Evolutionary conservation across 2,329 filamentous ascomycete genomes (phyloP), one percentile per base, ranked within the genome.

Genomic region (Verticillium zaregamsianum): DNA sequence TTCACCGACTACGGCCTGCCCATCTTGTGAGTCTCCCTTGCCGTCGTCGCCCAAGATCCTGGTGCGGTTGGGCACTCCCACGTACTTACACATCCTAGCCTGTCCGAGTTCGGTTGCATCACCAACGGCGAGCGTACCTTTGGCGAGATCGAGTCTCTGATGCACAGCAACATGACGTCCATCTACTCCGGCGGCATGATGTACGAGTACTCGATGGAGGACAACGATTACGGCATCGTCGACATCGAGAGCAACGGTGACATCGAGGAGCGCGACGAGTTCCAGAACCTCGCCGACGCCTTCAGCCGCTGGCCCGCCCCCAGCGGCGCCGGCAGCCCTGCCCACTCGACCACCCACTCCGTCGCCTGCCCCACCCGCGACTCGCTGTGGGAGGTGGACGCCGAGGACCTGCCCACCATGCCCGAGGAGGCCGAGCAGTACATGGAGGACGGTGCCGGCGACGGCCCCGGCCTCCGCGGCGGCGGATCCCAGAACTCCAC

Each of bases 171-270:
- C 63, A 98, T 98, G 94, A 93, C 90, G 8, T 69, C 76, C 20
- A 93, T 97, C 70, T 98, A 97, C 85, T 97, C 93, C 49, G 95
- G 95, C 70, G 95, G 95, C 75, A 86, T 99, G 45, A 91, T 97
- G 76, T 99, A 97, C 80, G 93, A 98, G 78, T 99, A 97, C 82
- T 89, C 90, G 11, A 79, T 90, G 71, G 92, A 96, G 77, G 82
- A 83, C 64, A 92, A 88, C 79, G 82, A 88, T 55, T 98, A 88
- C 76, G 94, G 93, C 66, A 88, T 96, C 63, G 92, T 93, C 72
- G 78, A 85, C 62, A 80, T 95, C 71, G 71, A 76, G 56, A 84
- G 82, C 65, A 76, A 75, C 32, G 76, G 83, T 61, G 77, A 74
- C 5, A 83, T 90, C 62, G 79, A 78, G 35, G 84, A 89, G 66